Evolutionary conservation across 805 yeast genomes (phyloP), one percentile per base, ranked within the genome.

Genomic region (Lachancea lanzarotensis): DNA sequence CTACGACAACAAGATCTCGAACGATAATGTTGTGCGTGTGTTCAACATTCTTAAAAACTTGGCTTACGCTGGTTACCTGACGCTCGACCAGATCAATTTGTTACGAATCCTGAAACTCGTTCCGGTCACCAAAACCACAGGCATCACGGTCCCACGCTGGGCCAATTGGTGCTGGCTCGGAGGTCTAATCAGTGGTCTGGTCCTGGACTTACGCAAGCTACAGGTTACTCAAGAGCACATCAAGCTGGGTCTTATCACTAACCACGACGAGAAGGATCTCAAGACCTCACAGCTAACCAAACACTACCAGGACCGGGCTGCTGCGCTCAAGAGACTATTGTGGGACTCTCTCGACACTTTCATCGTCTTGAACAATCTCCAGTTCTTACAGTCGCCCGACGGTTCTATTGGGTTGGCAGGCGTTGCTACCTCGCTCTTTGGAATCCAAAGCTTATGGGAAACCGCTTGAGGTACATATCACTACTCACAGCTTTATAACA

Each of bases 401-500:
- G 93, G 95, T 40, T 73, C 81, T 35, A 77, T 88, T 41, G 96
- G 95, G 31, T 67, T 81, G 46, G 88, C 93, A 32, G 98, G 98
- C 60, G 74, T 84, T 20, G 67, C 85, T 47, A 88, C 97, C 27
- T 83, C 95, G 33, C 48, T 80, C 40, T 70, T 88, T 65, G 96
- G 95, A 36, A 70, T 88, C 43, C 77, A 75, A 60, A 89, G 84
- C 55, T 59, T 81, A 53, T 82, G 95, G 95, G 68, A 62, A 31
- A 63, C 74, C 26, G 44, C 44, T 26, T 40, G 25, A 25, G 20
- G 13, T 22, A n/a, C 15, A 18, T 35, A 11, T 5, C 7, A 19
- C 25, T 18, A 25, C n/a, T 26, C 26, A 12, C 10, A 35, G 16
- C 13, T n/a, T 15, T 7, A 12, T 11, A 29, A 29, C 31, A 29